These are phyloP conservation scores for Ophiostoma ips DNA, from an alignment of 2,329 filamentous ascomycete species.

Conservation along the genomic window DNA sequence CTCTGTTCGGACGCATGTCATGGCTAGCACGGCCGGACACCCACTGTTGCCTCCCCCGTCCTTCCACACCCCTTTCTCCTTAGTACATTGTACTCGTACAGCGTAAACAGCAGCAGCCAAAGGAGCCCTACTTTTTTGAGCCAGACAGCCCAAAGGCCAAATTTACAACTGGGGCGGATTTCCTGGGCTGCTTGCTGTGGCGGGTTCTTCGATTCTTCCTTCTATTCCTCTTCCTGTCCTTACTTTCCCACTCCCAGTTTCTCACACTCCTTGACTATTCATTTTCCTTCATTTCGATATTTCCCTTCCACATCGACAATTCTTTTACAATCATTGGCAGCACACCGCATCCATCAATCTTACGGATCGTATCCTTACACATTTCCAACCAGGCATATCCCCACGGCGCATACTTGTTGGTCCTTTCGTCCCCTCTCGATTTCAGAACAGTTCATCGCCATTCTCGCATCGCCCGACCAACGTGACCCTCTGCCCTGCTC, in stretches of 20 bases:
- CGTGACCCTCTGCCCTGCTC: background rate
- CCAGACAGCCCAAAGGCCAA: constrained; percentile 1
- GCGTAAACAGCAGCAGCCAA: background rate
- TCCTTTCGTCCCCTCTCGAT: background rate
- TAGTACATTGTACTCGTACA: background rate
- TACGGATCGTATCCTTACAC: background rate
- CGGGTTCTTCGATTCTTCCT: constrained; percentile 7
- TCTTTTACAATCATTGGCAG: background rate
- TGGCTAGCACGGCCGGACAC: background rate
- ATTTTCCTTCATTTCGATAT: background rate
- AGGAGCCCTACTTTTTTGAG: constrained; percentile 3
- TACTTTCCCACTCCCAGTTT: constrained; percentile 1
- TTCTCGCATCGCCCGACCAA: background rate
- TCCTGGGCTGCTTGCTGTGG: constrained; percentile 8
- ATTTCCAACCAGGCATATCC: background rate
- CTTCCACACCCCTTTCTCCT: background rate
- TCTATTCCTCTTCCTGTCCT: constrained; percentile 2
- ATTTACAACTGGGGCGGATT: constrained; percentile 4
- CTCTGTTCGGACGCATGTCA: no score
- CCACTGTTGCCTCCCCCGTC: constrained; percentile 1
- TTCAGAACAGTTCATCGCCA: background rate
- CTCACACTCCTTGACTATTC: background rate
- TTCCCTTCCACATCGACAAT: background rate
- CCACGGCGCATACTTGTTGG: background rate
- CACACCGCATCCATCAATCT: background rate